Base-by-base conservation (phyloP, 495 filamentous ascomycete species). In the Podospora pseudoanserina region DNA sequence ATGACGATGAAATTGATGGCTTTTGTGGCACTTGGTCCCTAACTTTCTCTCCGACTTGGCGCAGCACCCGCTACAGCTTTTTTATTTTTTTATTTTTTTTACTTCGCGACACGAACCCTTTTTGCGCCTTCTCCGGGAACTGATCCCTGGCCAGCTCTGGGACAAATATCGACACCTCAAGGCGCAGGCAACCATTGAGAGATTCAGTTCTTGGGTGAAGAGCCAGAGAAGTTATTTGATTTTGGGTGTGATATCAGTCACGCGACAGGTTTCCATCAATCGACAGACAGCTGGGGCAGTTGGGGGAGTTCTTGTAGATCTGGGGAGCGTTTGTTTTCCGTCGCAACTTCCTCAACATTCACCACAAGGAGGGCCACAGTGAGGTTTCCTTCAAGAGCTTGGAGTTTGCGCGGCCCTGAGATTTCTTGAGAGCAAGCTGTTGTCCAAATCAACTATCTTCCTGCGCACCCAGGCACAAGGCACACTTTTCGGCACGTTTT, bases 1-100 rank as follows among this genome's bases (percentile, higher is more conserved):
- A 39, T 26, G 56, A 49, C 26, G 27, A 44, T 65, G 67, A 62
- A 68, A 65, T 69, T 61, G 63, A 65, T 69, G 67, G 58, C 58
- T 66, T 64, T 63, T 27, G 32, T 23, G 15, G 54, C 44, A 67
- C 28, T 19, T 49, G 26, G 32, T 49, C 15, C 39, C 39, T 49
- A 67, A 59, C 55, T 68, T 68, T 49, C 39, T 64, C 58, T 20
- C 58, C 59, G 26, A 4, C 32, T 57, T 54, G 32, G 53, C 65
- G 28, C 39, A 20, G 58, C 30, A 65, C 20, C 34, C 19, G 65
- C 67, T 23, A 63, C 67, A 39, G 18, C 39, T 49, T 49, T 49
- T 49, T 18, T 5, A 5, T 13, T 49, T 32, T 32, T 23, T 23
- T 23, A 0, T 49, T 49, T 49, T 49, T 49, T 49, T 49, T 49